Percentiles rank a stretch among this genome's conserved stretches.
These are phyloP conservation scores for Starmerella powellii DNA, from an alignment of 805 yeast genomes.

Conservation along the genomic window DNA sequence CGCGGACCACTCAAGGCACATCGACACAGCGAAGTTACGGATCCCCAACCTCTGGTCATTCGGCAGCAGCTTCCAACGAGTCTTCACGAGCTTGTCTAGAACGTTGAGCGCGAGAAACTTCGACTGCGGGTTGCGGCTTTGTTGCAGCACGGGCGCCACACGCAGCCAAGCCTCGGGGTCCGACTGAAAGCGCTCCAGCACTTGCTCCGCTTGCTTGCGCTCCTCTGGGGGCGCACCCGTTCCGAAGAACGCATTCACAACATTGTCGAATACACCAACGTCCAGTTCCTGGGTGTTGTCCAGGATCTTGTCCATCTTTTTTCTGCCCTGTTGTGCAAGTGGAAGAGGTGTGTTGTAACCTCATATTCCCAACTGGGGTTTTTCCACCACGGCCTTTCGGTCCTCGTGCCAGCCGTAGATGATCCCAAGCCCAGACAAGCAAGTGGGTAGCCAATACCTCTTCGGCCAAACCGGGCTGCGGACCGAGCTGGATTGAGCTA, in stretches of 20 bases:
- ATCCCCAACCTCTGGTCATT: conserved; percentile 83
- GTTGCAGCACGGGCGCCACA: conserved; percentile 79
- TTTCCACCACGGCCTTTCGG: background rate
- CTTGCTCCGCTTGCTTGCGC: conserved; percentile 32
- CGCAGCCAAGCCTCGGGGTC: conserved; percentile 93
- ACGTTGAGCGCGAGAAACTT: conserved; percentile 87
- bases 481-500: no score
- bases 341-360: conserved; percentile 3
- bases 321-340: no score
- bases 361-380: background rate
- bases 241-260: conserved; percentile 79
- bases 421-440: no score
- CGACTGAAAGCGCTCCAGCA: conserved; percentile 56
- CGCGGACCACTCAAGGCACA: conserved; percentile 85
- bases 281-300: conserved; percentile 81
- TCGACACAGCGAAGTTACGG: conserved; percentile 82
- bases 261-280: conserved; percentile 62
- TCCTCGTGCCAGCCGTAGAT: no score
- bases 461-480: no score
- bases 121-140: conserved; percentile 62
- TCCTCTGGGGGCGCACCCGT: conserved; percentile 41
- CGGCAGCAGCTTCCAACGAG: conserved; percentile 89
- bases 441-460: no score
- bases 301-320: conserved; percentile 67
- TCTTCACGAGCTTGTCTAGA: conserved; percentile 75